Evolutionary conservation across 2,329 filamentous ascomycete species (phyloP).

Genomic region (Fusarium brevicatenulatum): DNA sequence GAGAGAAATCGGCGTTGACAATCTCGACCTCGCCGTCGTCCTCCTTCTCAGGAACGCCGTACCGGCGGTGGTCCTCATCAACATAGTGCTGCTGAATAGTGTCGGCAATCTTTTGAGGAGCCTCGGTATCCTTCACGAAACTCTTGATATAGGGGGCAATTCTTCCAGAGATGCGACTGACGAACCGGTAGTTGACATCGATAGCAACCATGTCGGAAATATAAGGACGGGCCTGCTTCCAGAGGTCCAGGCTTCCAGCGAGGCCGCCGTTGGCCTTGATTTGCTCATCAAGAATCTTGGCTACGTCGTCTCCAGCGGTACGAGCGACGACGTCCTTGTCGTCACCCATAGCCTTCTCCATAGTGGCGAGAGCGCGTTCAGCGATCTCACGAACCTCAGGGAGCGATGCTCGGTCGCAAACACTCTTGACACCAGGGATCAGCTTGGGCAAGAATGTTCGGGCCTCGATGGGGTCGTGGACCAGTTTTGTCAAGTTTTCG

Average conservation of each 20-base stretch:
- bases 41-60: constrained; percentile 83
- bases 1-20: constrained; percentile 96
- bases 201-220: constrained; percentile 87
- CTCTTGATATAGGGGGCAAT: constrained; percentile 80
- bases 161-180: constrained; percentile 75
- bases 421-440: constrained; percentile 89
- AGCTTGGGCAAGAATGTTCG: constrained; percentile 95
- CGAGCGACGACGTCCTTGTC: constrained; percentile 74
- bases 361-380: constrained; percentile 82
- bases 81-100: constrained; percentile 82
- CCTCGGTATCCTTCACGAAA: constrained; percentile 70
- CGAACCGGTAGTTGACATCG: constrained; percentile 84
- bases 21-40: constrained; percentile 95
- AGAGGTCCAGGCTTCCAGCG: constrained; percentile 68
- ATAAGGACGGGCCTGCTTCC: constrained; percentile 75
- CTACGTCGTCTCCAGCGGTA: constrained; percentile 77
- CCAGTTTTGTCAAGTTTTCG: constrained; percentile 97
- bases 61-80: constrained; percentile 87
- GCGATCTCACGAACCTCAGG: constrained; percentile 95
- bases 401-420: constrained; percentile 87
- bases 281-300: constrained; percentile 77
- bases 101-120: constrained; percentile 71
- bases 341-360: constrained; percentile 90
- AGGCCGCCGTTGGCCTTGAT: constrained; percentile 76
- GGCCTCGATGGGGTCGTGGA: constrained; percentile 94